These are phyloP conservation scores for Grosmannia clavigera DNA, from an alignment of 2,329 filamentous ascomycete genomes.

Conservation along the genomic window DNA sequence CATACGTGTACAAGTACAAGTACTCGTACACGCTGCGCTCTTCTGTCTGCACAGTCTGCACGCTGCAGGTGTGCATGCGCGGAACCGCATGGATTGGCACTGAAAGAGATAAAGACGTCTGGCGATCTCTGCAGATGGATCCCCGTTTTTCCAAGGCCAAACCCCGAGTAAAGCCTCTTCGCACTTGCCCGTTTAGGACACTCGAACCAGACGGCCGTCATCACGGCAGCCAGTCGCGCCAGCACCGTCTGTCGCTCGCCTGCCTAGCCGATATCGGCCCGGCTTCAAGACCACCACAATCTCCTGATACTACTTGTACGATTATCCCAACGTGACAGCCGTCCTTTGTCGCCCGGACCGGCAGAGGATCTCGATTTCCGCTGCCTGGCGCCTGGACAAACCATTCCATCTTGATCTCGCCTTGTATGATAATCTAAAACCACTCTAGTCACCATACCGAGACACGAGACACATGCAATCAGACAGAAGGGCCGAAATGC, in stretches of 20 bases:
- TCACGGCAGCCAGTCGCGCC: too few relatives aligned
- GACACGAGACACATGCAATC: background rate
- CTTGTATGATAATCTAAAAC: too few relatives aligned
- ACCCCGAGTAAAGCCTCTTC: background rate
- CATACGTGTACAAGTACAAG: background rate
- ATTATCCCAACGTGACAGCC: background rate
- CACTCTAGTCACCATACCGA: too few relatives aligned
- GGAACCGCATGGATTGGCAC: background rate
- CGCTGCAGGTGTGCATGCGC: too few relatives aligned
- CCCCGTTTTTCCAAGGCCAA: too few relatives aligned
- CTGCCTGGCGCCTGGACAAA: background rate
- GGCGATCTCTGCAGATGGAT: too few relatives aligned
- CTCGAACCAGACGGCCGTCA: background rate
- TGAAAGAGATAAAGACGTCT: too few relatives aligned
- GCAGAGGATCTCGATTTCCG: background rate
- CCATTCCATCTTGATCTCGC: background rate
- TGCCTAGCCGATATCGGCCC: background rate
- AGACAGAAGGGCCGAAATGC: too few relatives aligned
- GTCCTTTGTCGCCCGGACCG: too few relatives aligned
- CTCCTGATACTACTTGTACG: background rate
- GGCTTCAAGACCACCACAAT: background rate
- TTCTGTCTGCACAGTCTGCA: too few relatives aligned
- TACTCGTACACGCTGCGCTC: background rate
- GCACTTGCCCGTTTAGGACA: background rate
- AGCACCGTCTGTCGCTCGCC: too few relatives aligned